Percentiles rank a stretch among this genome's conserved stretches.
Conservation (phyloP, 805 yeast species). For the Candida multigemmis region DNA sequence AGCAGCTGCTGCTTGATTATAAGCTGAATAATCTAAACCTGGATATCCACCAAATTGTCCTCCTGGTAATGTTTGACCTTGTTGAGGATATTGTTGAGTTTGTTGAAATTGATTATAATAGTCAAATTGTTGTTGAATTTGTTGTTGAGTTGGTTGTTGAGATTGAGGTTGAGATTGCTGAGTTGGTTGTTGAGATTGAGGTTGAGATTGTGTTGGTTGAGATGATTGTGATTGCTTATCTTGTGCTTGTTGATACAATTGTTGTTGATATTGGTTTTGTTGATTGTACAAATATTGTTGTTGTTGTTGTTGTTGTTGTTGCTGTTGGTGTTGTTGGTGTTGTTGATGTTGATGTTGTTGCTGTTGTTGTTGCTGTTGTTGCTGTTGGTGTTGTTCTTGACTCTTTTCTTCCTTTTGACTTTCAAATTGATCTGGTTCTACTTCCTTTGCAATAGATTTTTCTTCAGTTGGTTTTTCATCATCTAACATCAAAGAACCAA, state of each 20-base stretch:
- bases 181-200: conserved; percentile 13
- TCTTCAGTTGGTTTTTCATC: conserved; percentile 29
- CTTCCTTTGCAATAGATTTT: conserved; percentile 9
- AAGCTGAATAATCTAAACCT: conserved; percentile 32
- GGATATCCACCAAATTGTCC: conserved; percentile 35
- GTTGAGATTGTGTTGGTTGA: conserved; percentile 9
- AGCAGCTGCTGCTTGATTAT: conserved; percentile 14
- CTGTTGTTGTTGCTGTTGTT: conserved; percentile 6
- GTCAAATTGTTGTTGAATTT: conserved; percentile 18
- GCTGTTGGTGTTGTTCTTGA: conserved; percentile 11
- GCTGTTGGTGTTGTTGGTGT: conserved; percentile 8
- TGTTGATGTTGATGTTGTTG: conserved; percentile 6
- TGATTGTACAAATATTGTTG: conserved; percentile 5
- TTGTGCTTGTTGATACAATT: conserved; percentile 6
- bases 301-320: conserved; percentile 5
- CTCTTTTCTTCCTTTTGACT: conserved; percentile 9
- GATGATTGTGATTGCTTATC: conserved; percentile 9
- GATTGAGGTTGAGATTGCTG: conserved; percentile 15
- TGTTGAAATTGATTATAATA: conserved; percentile 26
- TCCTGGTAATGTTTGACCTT: conserved; percentile 30
- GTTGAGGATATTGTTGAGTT: conserved; percentile 34
- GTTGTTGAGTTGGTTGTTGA: conserved; percentile 6
- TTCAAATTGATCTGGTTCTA: conserved; percentile 4
- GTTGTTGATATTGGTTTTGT: conserved; percentile 10
- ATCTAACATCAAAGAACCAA: conserved; percentile 47